Conservation (phyloP, 345 rosid genomes). For the Capsella bursapastoris region DNA sequence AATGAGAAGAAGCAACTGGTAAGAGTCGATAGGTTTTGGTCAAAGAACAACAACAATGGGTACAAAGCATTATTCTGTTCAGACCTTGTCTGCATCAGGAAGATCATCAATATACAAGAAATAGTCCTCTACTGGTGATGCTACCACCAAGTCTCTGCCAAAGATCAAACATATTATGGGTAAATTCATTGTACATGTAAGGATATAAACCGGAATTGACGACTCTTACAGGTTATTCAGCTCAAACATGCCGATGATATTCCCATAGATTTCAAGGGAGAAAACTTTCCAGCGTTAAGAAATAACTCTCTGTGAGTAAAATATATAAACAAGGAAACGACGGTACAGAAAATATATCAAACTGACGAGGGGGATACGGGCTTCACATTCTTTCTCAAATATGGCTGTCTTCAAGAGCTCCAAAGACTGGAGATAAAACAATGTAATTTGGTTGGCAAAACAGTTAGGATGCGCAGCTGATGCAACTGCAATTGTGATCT, state of each 20-base stretch:
- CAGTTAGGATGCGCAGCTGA: background rate
- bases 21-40: background rate
- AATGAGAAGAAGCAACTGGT: background rate
- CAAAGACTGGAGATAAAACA: slow-evolving; percentile 59
- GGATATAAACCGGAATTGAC: background rate
- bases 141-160: slow-evolving; percentile 91
- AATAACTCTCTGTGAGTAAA: slow-evolving; percentile 24
- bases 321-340: slow-evolving; percentile 11
- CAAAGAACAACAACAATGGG: background rate
- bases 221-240: slow-evolving; percentile 88
- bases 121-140: slow-evolving; percentile 91
- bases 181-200: slow-evolving; percentile 3
- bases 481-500: slow-evolving; percentile 9
- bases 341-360: background rate
- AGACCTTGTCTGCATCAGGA: slow-evolving; percentile 68
- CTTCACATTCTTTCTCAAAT: slow-evolving; percentile 82
- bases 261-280: slow-evolving; percentile 89
- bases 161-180: slow-evolving; percentile 41
- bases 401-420: slow-evolving; percentile 80
- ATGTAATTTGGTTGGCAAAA: slow-evolving; percentile 12
- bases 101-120: slow-evolving; percentile 82
- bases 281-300: slow-evolving; percentile 79
- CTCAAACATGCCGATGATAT: slow-evolving; percentile 95
- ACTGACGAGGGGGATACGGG: slow-evolving; percentile 73
- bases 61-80: slow-evolving; percentile 12